Conservation (phyloP, 129 eudicot genomes). For the Gnaphalium uliginosum region DNA sequence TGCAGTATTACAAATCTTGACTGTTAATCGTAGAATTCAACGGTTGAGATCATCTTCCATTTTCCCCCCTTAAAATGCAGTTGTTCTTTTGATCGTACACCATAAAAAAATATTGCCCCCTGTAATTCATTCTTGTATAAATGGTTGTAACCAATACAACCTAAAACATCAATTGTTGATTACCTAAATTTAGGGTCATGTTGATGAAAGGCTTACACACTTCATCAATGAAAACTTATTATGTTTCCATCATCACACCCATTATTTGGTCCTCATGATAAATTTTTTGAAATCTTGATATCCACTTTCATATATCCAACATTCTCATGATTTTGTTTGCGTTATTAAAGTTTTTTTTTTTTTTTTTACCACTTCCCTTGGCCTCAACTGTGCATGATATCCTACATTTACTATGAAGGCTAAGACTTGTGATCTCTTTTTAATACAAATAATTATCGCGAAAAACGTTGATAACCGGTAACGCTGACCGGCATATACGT, state of each 20-base stretch:
- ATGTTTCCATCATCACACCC: slow-evolving; percentile 43
- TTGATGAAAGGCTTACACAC: slow-evolving; percentile 43
- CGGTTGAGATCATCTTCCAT: no score
- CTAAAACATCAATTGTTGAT: slow-evolving; percentile 21
- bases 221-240: slow-evolving; percentile 31
- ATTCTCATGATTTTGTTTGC: slow-evolving; percentile 35
- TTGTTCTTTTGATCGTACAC: no score
- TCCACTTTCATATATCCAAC: slow-evolving; percentile 32
- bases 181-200: slow-evolving; percentile 39
- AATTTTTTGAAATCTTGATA: slow-evolving; percentile 33
- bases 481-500: no score
- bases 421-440: no score
- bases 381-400: not conserved
- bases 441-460: no score
- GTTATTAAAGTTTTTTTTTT: slow-evolving; percentile 2
- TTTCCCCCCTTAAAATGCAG: no score
- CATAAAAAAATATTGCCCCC: no score
- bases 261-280: slow-evolving; percentile 45
- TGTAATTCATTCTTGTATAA: not conserved
- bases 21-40: no score
- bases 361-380: slow-evolving; percentile 14
- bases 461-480: no score
- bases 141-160: not conserved
- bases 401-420: no score
- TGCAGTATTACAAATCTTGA: no score